Percentiles rank a stretch among this genome's conserved stretches.
Evolutionary conservation across 352 stramenopile species (phyloP).

Genomic region (Pythium grandisporangium): DNA sequence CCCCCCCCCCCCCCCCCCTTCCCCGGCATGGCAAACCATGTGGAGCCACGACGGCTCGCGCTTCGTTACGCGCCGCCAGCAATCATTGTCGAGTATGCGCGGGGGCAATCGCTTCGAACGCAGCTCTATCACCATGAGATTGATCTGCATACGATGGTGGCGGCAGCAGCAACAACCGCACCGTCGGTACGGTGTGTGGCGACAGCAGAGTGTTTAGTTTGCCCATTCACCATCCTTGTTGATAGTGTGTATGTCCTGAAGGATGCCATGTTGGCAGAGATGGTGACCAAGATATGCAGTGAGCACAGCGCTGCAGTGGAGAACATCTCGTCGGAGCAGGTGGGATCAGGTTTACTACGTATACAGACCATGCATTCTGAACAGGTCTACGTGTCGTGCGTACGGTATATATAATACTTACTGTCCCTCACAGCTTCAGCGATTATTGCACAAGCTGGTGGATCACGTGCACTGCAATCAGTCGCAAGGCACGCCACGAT

Average conservation of each 20-base stretch:
- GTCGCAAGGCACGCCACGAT: not conserved
- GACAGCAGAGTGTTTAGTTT: not conserved
- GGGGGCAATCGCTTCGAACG: slow-evolving; percentile 7
- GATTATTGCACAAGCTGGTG: slow-evolving; percentile 32
- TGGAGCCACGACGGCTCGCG: slow-evolving; percentile 43
- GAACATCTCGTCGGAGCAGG: slow-evolving; percentile 31
- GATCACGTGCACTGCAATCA: slow-evolving; percentile 6
- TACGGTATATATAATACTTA: not conserved
- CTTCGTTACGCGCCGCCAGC: slow-evolving; percentile 40
- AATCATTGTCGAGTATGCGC: slow-evolving; percentile 54
- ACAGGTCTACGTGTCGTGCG: not conserved
- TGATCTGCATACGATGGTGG: slow-evolving; percentile 19
- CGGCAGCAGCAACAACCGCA: slow-evolving; percentile 4
- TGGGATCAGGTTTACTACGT: not conserved
- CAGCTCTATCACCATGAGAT: slow-evolving; percentile 62
- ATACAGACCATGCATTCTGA: not conserved
- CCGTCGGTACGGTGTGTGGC: slow-evolving; percentile 3
- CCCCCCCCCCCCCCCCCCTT: too few relatives aligned
- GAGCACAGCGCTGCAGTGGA: slow-evolving; percentile 31
- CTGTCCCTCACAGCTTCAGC: slow-evolving; percentile 34
- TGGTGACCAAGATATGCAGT: slow-evolving; percentile 29
- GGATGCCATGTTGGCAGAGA: slow-evolving; percentile 16
- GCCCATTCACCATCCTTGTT: not conserved
- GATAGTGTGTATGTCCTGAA: slow-evolving; percentile 9
- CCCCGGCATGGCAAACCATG: slow-evolving; percentile 8